Evolutionary conservation across 257 asterid genomes (phyloP), one percentile per base, ranked within the genome.

Genomic region (Paraleonurus japonicus): DNA sequence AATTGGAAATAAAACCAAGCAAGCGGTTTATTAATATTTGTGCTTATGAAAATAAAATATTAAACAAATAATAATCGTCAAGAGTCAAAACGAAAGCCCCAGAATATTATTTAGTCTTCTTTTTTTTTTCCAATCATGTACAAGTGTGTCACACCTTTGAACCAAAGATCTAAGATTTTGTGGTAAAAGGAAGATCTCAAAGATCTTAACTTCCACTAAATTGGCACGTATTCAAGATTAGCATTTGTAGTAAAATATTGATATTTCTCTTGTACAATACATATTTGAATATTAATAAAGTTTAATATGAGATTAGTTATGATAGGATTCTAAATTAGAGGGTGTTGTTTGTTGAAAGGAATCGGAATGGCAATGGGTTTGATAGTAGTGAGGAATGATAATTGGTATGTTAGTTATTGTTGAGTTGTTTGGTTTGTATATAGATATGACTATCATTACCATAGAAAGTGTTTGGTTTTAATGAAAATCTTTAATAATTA

Each of bases 111-210:
- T 17, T 7, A 17, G 7, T 51, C 26, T 7, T 4, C 19, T 51
- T 15, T 2, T 4, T 51, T 51, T 15, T 2, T 39, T 17, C 23
- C 57, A 50, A 50, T 50, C 24, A 50, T n/a, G n/a, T n/a, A n/a
- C 10, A 50, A 43, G 19, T 13, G 17, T 13, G 17, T 17, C 57
- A 15, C 57, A 50, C 19, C 16, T 43, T 43, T 43, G 51, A 43
- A 15, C 17, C 16, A 50, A 17, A 50, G 26, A 53, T 53, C 28
- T 53, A 28, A 53, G 13, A 19, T 53, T 53, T 20, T 19, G 10
- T 19, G 4, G 2, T n/a, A 48, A 37, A 17, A 35, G 33, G 8
- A 61, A 69, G 71, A 76, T 76, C 67, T 69, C 5, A 7, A 51
- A 51, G 33, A 10, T 2, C 8, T 16, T 1, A 10, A 27, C 50